A percentile compares a stretch with the other conserved stretches of the same genome.
These are phyloP conservation scores for Delonix regia DNA, from an alignment of 306 rosid species.

Conservation along the genomic window DNA sequence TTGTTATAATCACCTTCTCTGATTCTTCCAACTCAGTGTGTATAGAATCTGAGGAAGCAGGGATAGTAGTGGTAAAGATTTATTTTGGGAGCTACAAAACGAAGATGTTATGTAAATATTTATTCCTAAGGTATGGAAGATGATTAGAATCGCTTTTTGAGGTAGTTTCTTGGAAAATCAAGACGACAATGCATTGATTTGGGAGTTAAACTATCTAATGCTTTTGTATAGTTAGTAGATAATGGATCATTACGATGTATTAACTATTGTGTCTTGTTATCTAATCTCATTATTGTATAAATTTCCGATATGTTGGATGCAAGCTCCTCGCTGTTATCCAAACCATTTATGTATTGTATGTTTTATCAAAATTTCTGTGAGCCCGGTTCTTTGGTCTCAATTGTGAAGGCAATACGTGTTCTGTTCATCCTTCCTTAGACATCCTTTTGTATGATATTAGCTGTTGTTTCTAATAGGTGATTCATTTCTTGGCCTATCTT, in stretches of 20 bases:
- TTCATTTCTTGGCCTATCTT: background rate
- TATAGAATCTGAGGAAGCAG: conserved; percentile 37
- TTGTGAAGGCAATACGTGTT: background rate
- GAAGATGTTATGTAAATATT: conserved; percentile 49
- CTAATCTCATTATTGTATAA: conserved; percentile 56
- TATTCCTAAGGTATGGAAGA: conserved; percentile 42
- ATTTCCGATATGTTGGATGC: conserved; percentile 23
- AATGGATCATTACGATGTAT: conserved; percentile 27
- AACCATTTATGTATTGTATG: conserved; percentile 35
- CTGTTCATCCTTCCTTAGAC: background rate
- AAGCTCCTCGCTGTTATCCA: conserved; percentile 13
- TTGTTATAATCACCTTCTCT: conserved; percentile 24
- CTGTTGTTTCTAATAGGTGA: background rate
- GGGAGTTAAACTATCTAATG: conserved; percentile 20
- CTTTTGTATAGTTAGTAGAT: conserved; percentile 40
- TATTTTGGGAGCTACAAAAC: conserved; percentile 40
- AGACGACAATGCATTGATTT: conserved; percentile 34
- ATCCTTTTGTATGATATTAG: background rate
- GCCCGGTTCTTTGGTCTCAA: background rate
- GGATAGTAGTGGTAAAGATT: conserved; percentile 24
- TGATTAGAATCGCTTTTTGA: conserved; percentile 49
- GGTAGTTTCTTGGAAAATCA: conserved; percentile 31
- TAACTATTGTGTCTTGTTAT: conserved; percentile 37
- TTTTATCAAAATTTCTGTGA: background rate
- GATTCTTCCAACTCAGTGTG: conserved; percentile 39